These are phyloP conservation scores for Tricholomella constricta DNA, from an alignment of 768 basidiomycete species.

Conservation along the genomic window DNA sequence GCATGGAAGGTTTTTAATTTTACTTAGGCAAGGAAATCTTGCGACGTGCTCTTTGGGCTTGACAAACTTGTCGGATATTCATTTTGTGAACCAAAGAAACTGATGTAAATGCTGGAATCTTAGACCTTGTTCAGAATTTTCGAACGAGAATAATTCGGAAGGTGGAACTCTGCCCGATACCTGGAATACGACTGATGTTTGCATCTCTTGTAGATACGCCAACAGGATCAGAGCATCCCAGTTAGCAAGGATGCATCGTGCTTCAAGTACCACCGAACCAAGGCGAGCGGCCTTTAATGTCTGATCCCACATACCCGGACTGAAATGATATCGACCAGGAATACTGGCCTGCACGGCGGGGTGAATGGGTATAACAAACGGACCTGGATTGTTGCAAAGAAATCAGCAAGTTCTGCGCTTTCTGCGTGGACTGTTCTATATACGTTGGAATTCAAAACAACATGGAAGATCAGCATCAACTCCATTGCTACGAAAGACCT, in stretches of 20 bases:
- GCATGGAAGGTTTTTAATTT: too few species aligned
- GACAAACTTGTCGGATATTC: constrained; percentile 38
- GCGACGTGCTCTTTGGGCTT: constrained; percentile 50
- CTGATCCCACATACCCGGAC: background rate
- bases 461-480: constrained; percentile 40
- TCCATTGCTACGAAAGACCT: constrained; percentile 38
- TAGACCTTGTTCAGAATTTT: too few species aligned
- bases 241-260: constrained; percentile 40
- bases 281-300: constrained; percentile 27
- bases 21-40: constrained; percentile 39
- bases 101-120: too few species aligned
- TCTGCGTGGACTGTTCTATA: too few species aligned
- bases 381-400: constrained; percentile 38
- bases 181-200: too few species aligned
- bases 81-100: too few species aligned
- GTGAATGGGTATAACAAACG: constrained; percentile 46
- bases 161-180: constrained; percentile 20
- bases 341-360: constrained; percentile 50
- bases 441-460: constrained; percentile 35
- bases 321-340: constrained; percentile 25
- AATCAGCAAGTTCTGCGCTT: constrained; percentile 38
- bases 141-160: too few species aligned
- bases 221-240: constrained; percentile 45
- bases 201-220: constrained; percentile 34
- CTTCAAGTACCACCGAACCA: constrained; percentile 42